Conservation (phyloP, 345 rosid species). For the Aquilaria malaccensis region DNA sequence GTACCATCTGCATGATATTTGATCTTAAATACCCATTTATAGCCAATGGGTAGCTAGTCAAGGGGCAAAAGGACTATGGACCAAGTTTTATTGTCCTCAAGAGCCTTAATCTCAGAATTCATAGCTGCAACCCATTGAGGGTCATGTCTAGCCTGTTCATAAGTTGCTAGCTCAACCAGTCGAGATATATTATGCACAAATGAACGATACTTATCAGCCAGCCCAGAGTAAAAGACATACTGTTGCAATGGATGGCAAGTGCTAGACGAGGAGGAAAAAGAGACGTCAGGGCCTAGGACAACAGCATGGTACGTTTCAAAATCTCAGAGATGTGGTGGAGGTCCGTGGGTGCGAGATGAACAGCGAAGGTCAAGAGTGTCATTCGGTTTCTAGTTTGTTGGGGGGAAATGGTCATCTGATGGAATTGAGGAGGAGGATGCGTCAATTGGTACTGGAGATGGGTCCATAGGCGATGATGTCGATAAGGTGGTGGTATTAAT, state of each 20-base stretch:
- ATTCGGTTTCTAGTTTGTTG: no score
- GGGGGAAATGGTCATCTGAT: no score
- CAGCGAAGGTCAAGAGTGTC: no score
- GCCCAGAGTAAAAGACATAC: background rate
- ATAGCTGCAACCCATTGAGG: background rate
- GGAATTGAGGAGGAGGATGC: no score
- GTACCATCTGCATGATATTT: background rate
- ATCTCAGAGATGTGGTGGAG: background rate
- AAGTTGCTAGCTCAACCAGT: background rate
- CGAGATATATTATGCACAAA: background rate
- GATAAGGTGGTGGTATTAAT: no score
- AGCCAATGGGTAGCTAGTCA: background rate
- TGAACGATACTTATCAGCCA: background rate
- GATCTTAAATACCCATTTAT: background rate
- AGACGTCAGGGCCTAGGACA: background rate
- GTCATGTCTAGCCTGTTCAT: background rate
- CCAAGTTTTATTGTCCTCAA: background rate
- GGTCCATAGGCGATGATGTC: no score
- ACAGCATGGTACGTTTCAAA: no score
- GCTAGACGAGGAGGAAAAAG: background rate
- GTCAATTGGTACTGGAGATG: no score
- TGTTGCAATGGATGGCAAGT: background rate
- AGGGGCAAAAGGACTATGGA: background rate
- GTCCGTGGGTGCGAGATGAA: no score
- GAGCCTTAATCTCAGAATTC: background rate